A percentile compares a stretch with the other conserved stretches of the same genome.
Conservation (phyloP, 1,284 basidiomycete genomes). For the Ceratobasidium sp. region DNA sequence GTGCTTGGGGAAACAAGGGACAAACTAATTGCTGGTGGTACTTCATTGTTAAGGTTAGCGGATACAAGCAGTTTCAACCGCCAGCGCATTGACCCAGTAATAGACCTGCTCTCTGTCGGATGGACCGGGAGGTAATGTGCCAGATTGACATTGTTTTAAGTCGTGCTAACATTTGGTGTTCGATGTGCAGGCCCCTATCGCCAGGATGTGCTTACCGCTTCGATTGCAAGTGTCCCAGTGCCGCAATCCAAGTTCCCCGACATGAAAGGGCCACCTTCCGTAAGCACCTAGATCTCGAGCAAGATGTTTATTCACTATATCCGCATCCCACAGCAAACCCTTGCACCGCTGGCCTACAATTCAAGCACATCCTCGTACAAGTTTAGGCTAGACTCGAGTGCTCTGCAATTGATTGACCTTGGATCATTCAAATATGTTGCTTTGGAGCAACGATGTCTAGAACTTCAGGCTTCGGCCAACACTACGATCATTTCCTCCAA, state of each 20-base stretch:
- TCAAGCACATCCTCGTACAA: slow-evolving; percentile 36
- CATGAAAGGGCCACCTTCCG: slow-evolving; percentile 36
- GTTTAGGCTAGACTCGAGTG: slow-evolving; percentile 33
- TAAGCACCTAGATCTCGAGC: neutral
- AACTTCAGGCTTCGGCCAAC: slow-evolving; percentile 11
- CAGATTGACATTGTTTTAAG: no score
- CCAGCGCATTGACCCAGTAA: neutral
- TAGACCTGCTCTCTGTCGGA: slow-evolving; percentile 34
- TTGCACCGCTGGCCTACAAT: slow-evolving; percentile 23
- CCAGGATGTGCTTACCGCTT: slow-evolving; percentile 35
- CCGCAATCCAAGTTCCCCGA: slow-evolving; percentile 30
- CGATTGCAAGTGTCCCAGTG: neutral
- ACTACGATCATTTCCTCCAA: slow-evolving; percentile 21
- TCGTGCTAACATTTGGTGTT: neutral
- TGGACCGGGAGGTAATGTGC: slow-evolving; percentile 34
- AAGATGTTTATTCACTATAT: neutral
- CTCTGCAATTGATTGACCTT: slow-evolving; percentile 21
- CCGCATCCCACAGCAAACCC: slow-evolving; percentile 18
- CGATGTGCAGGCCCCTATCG: slow-evolving; percentile 31
- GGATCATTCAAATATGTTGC: slow-evolving; percentile 19
- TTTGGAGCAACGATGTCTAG: slow-evolving; percentile 33
- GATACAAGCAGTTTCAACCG: no score
- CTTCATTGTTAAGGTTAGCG: slow-evolving; percentile 33
- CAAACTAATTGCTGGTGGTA: slow-evolving; percentile 43
- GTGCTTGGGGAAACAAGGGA: slow-evolving; percentile 40